A percentile compares a stretch with the other conserved stretches of the same genome.
These are phyloP conservation scores for Straminergon stramineum DNA, from an alignment of 225 moss, liverwort and hornwort species.

Conservation along the genomic window DNA sequence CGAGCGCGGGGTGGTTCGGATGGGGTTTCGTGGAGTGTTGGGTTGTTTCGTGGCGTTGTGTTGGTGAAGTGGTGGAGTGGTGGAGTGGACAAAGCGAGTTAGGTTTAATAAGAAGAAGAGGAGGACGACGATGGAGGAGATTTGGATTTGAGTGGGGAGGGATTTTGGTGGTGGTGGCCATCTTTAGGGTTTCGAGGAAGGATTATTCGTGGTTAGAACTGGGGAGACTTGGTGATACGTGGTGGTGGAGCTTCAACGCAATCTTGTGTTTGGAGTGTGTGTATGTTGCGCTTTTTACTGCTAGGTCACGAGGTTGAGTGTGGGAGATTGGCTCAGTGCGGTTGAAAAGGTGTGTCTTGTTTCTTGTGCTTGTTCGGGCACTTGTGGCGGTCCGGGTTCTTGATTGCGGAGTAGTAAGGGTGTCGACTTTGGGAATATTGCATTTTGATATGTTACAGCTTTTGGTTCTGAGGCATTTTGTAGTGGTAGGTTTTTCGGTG, in stretches of 20 bases:
- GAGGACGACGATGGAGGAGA: background rate
- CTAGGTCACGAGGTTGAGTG: slow-evolving; percentile 8
- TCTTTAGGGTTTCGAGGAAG: slow-evolving; percentile 16
- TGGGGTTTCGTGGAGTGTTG: slow-evolving; percentile 7
- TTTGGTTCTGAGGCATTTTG: background rate
- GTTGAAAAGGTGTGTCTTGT: background rate
- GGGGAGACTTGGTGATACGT: background rate
- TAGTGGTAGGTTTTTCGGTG: background rate
- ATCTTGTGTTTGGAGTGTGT: background rate
- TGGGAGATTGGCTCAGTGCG: background rate
- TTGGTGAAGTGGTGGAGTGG: background rate
- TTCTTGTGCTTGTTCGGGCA: background rate
- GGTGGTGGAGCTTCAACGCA: background rate
- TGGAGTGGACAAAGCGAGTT: background rate
- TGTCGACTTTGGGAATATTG: background rate
- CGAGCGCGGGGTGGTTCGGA: background rate
- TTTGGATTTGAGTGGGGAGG: background rate
- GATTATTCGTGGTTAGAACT: background rate
- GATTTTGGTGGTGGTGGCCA: background rate
- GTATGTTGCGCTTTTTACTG: background rate
- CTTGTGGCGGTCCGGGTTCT: slow-evolving; percentile 1
- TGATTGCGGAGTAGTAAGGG: background rate
- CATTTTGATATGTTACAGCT: background rate
- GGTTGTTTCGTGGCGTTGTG: background rate
- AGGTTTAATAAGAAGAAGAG: background rate